Conservation (phyloP, 2,329 filamentous ascomycete species). For the Nothophoma quercina region DNA sequence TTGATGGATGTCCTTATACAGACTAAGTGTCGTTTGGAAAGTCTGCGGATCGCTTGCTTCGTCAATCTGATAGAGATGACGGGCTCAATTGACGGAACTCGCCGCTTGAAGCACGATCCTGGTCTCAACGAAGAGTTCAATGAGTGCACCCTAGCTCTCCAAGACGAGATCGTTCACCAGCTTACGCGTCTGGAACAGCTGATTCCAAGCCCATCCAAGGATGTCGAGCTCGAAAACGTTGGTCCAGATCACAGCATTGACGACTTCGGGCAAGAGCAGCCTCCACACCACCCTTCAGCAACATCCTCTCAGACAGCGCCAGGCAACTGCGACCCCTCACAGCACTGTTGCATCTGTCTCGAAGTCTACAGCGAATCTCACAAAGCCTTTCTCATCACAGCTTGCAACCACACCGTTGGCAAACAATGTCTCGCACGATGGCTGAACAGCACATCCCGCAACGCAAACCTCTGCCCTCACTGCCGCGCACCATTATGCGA, state of each 20-base stretch:
- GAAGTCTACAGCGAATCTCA: constrained; percentile 10
- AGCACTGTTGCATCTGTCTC: constrained; percentile 22
- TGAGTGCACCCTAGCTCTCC: neutral
- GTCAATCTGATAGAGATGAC: constrained; percentile 2
- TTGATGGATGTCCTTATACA: constrained; percentile 4
- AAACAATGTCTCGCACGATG: constrained; percentile 17
- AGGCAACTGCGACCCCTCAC: neutral
- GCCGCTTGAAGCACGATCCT: constrained; percentile 1
- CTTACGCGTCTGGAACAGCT: neutral
- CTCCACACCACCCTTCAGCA: no score
- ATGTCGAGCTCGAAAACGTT: constrained; percentile 18
- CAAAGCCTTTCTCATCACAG: constrained; percentile 12
- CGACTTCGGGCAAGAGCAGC: constrained; percentile 17
- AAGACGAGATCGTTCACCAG: neutral
- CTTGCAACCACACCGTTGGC: constrained; percentile 21
- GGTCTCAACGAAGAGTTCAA: neutral
- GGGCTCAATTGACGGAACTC: neutral
- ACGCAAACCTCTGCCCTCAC: constrained; percentile 21
- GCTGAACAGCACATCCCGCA: constrained; percentile 20
- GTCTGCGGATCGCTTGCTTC: constrained; percentile 7
- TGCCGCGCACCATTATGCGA: constrained; percentile 20
- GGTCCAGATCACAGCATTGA: constrained; percentile 20
- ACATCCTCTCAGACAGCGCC: no score
- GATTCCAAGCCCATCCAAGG: neutral
- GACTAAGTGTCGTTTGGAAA: neutral